Evolutionary conservation across 176 grass and related monocot species (phyloP).

Genomic region (Oryza rufipogon): DNA sequence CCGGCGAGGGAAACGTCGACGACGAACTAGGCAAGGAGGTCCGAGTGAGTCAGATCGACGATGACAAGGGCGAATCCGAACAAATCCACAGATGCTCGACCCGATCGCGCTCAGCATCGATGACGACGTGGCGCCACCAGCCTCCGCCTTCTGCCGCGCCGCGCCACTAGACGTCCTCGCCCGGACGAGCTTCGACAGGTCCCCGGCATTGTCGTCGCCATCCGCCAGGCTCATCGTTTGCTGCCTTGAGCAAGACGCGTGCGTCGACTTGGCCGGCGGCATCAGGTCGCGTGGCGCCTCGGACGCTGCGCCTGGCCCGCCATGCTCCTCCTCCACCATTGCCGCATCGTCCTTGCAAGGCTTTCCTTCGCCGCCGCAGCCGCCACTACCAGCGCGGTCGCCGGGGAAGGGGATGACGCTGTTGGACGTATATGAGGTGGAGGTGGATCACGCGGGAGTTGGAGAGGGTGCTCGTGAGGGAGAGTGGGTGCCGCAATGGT

Average conservation of each 20-base stretch:
- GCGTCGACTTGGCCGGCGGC: slow-evolving; percentile 71
- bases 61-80: too few species aligned
- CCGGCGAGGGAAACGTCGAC: too few species aligned
- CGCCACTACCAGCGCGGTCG: neutral
- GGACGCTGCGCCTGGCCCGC: neutral
- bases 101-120: slow-evolving; percentile 65
- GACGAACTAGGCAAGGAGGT: too few species aligned
- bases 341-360: neutral
- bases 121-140: slow-evolving; percentile 27
- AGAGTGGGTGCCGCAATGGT: neutral
- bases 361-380: neutral
- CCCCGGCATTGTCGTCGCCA: slow-evolving; percentile 23
- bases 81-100: slow-evolving; percentile 62
- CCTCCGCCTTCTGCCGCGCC: slow-evolving; percentile 29
- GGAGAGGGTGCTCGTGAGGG: slow-evolving; percentile 49
- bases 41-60: too few species aligned
- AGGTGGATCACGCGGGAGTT: slow-evolving; percentile 73
- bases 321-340: neutral
- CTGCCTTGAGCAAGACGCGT: slow-evolving; percentile 42
- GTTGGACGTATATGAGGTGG: slow-evolving; percentile 70
- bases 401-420: slow-evolving; percentile 41
- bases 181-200: slow-evolving; percentile 41
- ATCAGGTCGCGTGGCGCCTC: slow-evolving; percentile 55
- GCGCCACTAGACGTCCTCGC: neutral
- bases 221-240: slow-evolving; percentile 41